Percentiles rank a stretch among this genome's conserved stretches.
These are phyloP conservation scores for Berkeleyomyces basicola DNA, from an alignment of 2,329 filamentous ascomycete species.

Conservation along the genomic window DNA sequence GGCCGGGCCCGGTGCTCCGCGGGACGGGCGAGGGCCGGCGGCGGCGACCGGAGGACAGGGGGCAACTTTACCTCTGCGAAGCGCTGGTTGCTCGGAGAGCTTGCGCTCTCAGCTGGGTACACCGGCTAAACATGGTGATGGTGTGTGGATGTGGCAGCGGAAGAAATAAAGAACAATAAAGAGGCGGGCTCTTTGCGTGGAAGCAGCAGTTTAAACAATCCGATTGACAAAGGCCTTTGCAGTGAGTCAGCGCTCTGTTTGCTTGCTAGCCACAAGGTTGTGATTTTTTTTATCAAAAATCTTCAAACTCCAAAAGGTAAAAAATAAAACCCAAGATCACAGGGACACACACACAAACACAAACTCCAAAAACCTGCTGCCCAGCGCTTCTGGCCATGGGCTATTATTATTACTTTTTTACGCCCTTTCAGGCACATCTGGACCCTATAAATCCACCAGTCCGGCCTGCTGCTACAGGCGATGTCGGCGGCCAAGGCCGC, in stretches of 20 bases:
- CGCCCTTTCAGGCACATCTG: background rate
- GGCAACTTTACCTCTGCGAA: constrained; percentile 6
- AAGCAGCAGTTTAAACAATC: too few relatives aligned
- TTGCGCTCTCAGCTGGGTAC: constrained; percentile 15
- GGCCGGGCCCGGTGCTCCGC: background rate
- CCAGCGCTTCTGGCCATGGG: too few relatives aligned
- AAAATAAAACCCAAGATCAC: constrained; percentile 20
- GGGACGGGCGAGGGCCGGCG: background rate
- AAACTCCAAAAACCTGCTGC: background rate
- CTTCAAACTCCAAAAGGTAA: constrained; percentile 11
- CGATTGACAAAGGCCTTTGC: background rate
- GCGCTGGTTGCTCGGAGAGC: constrained; percentile 15
- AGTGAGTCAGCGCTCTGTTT: background rate
- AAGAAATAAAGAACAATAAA: background rate
- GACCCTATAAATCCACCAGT: background rate
- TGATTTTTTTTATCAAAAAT: background rate
- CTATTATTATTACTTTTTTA: too few relatives aligned
- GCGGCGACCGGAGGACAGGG: background rate
- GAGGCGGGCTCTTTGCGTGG: background rate
- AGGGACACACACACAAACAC: constrained; percentile 16
- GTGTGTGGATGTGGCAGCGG: constrained; percentile 6
- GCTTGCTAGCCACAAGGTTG: background rate
- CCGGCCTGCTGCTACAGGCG: background rate
- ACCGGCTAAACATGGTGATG: constrained; percentile 16
- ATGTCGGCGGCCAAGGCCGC: constrained; percentile 5